These are phyloP conservation scores for Mytilinidion resinicola DNA, from an alignment of 495 filamentous ascomycete genomes.

Conservation along the genomic window DNA sequence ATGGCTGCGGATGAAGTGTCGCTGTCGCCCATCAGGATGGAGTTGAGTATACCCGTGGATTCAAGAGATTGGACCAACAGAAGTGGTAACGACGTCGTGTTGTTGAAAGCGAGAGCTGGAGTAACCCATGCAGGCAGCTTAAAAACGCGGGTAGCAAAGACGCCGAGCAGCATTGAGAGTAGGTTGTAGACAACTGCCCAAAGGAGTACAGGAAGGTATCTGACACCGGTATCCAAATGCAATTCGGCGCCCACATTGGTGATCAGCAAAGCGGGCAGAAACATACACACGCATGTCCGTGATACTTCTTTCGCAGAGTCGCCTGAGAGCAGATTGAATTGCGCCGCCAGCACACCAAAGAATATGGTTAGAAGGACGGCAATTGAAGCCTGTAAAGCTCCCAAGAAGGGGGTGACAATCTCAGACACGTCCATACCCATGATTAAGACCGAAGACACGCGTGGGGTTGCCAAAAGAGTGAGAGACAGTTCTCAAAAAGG, in stretches of 20 bases:
- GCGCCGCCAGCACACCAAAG: conserved; percentile 56
- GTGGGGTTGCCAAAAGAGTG: neutral
- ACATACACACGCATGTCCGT: conserved; percentile 58
- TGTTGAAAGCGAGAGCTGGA: conserved; percentile 67
- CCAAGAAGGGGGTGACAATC: conserved; percentile 50
- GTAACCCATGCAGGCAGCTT: conserved; percentile 60
- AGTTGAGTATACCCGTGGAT: conserved; percentile 55
- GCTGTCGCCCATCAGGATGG: conserved; percentile 42
- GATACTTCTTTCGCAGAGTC: conserved; percentile 56
- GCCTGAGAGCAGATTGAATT: conserved; percentile 52
- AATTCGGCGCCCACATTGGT: conserved; percentile 62
- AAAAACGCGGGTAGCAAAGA: conserved; percentile 41
- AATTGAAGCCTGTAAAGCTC: conserved; percentile 62
- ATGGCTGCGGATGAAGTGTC: conserved; percentile 48
- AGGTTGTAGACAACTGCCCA: conserved; percentile 55
- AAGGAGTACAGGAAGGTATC: conserved; percentile 54
- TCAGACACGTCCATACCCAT: conserved; percentile 1
- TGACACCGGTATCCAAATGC: conserved; percentile 45
- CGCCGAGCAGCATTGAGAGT: conserved; percentile 49
- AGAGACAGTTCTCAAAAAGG: neutral
- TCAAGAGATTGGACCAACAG: conserved; percentile 60
- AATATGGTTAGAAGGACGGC: conserved; percentile 64
- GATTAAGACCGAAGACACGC: neutral
- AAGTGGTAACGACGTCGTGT: conserved; percentile 65
- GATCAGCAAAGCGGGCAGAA: conserved; percentile 65